These are phyloP conservation scores for Eucalyptus marginata DNA, from an alignment of 345 rosid species.

Conservation along the genomic window DNA sequence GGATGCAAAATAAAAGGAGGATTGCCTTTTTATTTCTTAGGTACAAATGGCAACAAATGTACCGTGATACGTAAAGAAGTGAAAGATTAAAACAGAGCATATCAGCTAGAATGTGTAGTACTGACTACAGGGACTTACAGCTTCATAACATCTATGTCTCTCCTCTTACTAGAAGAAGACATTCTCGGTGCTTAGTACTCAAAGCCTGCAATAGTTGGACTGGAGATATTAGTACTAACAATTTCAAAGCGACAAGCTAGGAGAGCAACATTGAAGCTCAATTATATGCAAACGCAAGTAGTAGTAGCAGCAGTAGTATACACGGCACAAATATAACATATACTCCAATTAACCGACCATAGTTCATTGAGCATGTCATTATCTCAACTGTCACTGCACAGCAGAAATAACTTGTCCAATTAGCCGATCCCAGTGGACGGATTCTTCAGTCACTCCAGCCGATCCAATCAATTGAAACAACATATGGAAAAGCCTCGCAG, in stretches of 20 bases:
- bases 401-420: neutral
- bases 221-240: neutral
- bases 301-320: neutral
- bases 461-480: neutral
- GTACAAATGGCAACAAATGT: neutral
- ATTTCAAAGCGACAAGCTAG: neutral
- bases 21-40: neutral
- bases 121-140: constrained; percentile 15
- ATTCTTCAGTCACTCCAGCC: neutral
- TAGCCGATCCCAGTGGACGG: neutral
- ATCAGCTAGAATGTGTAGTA: neutral
- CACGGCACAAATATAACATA: neutral
- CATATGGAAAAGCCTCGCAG: neutral
- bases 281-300: neutral
- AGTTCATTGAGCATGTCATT: neutral
- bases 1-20: neutral
- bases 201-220: neutral
- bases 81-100: neutral
- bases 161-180: constrained; percentile 53
- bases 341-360: neutral
- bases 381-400: neutral
- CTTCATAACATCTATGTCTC: constrained; percentile 52
- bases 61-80: neutral
- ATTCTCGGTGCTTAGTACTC: neutral
- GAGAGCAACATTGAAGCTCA: neutral